Conservation (phyloP, 2,329 filamentous ascomycete genomes). For the Proliferodiscus dingleyae region DNA sequence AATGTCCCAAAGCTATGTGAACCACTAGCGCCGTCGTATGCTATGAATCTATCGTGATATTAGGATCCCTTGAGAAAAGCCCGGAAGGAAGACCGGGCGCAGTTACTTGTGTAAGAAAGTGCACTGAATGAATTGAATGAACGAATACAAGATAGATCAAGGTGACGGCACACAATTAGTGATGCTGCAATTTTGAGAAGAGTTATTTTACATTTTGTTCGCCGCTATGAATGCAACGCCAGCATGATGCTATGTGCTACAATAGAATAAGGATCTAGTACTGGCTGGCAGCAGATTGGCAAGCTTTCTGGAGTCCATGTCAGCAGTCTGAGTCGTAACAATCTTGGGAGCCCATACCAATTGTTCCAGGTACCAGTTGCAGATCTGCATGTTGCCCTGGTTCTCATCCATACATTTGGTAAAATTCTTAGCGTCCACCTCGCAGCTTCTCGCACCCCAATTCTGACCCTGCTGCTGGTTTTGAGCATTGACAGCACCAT, state of each 20-base stretch:
- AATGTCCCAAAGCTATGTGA: too few species aligned
- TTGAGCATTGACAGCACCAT: constrained; percentile 48
- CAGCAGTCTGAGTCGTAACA: constrained; percentile 22
- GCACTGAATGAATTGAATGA: too few species aligned
- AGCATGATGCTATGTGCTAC: constrained; percentile 5
- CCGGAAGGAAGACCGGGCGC: neutral
- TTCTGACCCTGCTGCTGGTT: constrained; percentile 48
- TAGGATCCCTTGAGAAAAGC: too few species aligned
- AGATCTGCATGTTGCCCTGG: constrained; percentile 88
- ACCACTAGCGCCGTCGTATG: too few species aligned
- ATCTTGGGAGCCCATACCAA: constrained; percentile 43
- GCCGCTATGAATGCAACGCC: constrained; percentile 11
- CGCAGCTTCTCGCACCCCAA: constrained; percentile 64
- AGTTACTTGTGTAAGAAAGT: neutral
- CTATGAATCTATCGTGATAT: too few species aligned
- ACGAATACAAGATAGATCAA: too few species aligned
- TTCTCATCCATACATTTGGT: constrained; percentile 96
- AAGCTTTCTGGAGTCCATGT: constrained; percentile 58
- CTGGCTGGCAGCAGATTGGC: constrained; percentile 69
- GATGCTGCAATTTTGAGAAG: constrained; percentile 6
- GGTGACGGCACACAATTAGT: constrained; percentile 5
- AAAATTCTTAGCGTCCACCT: constrained; percentile 76
- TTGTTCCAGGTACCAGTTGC: constrained; percentile 97
- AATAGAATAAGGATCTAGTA: constrained; percentile 47
- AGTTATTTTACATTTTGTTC: constrained; percentile 18